Evolutionary conservation across 2,329 filamentous ascomycete genomes (phyloP), one percentile per base, ranked within the genome.

Genomic region (Paecilomyces variotii): DNA sequence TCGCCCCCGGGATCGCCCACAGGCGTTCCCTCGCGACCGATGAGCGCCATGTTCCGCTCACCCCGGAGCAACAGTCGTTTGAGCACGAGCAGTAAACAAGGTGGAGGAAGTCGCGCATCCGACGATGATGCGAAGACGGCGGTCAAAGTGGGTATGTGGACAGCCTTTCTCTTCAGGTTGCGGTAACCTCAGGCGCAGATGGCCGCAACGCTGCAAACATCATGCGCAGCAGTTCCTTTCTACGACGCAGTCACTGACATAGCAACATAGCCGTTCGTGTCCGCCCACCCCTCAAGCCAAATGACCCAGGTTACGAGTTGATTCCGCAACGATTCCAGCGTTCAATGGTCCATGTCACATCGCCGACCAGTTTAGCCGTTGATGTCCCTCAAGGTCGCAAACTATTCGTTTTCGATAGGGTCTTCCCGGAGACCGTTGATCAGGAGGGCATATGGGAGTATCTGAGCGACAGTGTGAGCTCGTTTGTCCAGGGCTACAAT

Each of bases 361-460:
- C 91, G 14, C 82, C 89, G 52, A 97, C 91, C 5, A 96, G 84
- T 71, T 79, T 99, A 54, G 83, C 90, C 26, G 91, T 99, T 65
- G 94, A 97, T 70, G 89, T 92, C 1, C 88, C 91, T 0, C 91
- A 96, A 70, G 94, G 93, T 55, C 89, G 89, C 70, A 97, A 97
- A 72, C 82, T 97, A 2, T 99, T 99, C 71, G 88, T 97, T 24
- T 99, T 99, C 71, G 94, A 99, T 76, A 87, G 91, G 61, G 92
- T 99, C 4, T 99, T 99, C 70, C 83, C 86, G 32, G 86, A 92
- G 66, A 88, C 94, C 1, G 82, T 91, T 6, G 83, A 84, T 60
- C 94, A 99, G 73, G 89, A 94, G 64, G 93, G 92, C 53, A 79
- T 99, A 53, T 99, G 93, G 90, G 89, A 96, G 53, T 99, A 99